Base-by-base conservation (phyloP, 306 rosid genomes). In the Ceratonia siliqua region DNA sequence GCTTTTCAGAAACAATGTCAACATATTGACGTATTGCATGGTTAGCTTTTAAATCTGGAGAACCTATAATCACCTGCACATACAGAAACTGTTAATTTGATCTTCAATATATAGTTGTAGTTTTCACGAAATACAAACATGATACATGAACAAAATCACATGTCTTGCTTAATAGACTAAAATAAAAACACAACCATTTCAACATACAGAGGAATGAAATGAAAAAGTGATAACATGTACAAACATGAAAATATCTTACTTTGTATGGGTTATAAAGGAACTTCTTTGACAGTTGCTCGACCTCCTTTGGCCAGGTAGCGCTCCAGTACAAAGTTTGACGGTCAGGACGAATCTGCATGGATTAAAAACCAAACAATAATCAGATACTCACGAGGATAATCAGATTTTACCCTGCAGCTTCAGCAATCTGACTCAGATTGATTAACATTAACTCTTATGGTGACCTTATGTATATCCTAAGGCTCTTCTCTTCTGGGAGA, bases 241-340 rank as follows among this genome's bases (percentile, higher is more conserved):
- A 38, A n/a, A 74, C 32, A 56, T 27, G 55, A 81, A 65, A 35
- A 46, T 13, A 72, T 76, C 78, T 77, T 88, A 92, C 99, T 86
- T 94, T 94, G 83, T 94, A 94, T 24, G 96, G 92, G 68, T 94
- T 92, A 77, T 94, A 92, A 38, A 94, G 99, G 79, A 89, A 94
- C 91, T 89, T 78, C 68, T 91, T 87, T 3, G 99, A 85, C 76
- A 92, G 73, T 69, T 90, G 93, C 82, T 94, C 99, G 59, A 92
- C 99, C 86, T 94, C 99, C 87, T 90, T 94, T 10, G 99, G 99
- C 99, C 99, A 94, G 39, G 98, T 94, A 77, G 99, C 97, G 85
- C 99, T 94, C 99, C 99, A 90, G 78, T 92, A 94, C 70, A 90
- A 79, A 61, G 99, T 94, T 73, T 94, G 99, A 57, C 97, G 93